A percentile compares a stretch with the other conserved stretches of the same genome.
phyloP scores from a whole-genome alignment of 1,284 basidiomycete species.

The Irpex sp. region DNA sequence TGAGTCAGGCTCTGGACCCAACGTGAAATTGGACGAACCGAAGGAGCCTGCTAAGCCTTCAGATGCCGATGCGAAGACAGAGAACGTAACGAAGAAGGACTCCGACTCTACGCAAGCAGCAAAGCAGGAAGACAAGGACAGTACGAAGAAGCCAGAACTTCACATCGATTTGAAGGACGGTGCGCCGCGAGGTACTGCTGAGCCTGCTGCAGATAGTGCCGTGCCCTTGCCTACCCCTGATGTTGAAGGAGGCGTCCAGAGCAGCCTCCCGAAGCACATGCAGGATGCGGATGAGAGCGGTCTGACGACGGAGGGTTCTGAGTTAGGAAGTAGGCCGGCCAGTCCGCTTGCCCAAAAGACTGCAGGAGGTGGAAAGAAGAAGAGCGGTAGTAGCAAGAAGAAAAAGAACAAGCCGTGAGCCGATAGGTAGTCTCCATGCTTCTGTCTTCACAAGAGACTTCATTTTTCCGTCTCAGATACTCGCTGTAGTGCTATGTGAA shows the following conservation, averaged over 20 bases:
- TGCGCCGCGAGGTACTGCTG: neutral
- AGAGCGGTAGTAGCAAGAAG: neutral
- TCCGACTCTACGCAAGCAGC: neutral
- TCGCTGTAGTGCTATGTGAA: too few relatives aligned
- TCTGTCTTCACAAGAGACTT: neutral
- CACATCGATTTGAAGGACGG: neutral
- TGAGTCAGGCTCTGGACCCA: too few relatives aligned
- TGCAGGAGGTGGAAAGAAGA: neutral
- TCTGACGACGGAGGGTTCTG: neutral
- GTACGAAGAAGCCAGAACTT: neutral
- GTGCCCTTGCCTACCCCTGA: neutral
- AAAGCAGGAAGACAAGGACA: neutral
- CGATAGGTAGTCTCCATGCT: neutral
- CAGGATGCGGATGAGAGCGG: neutral
- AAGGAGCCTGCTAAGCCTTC: neutral
- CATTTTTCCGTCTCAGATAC: too few relatives aligned
- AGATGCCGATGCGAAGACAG: neutral
- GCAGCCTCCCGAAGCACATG: constrained; percentile 6
- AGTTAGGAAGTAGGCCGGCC: neutral
- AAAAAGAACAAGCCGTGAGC: neutral
- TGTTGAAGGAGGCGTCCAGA: neutral
- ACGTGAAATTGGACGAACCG: neutral
- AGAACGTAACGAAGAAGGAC: neutral
- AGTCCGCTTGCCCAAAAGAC: neutral
- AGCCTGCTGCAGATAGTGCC: neutral